phyloP scores from a whole-genome alignment of 2,329 filamentous ascomycete genomes.

The Monosporascus sp. region DNA sequence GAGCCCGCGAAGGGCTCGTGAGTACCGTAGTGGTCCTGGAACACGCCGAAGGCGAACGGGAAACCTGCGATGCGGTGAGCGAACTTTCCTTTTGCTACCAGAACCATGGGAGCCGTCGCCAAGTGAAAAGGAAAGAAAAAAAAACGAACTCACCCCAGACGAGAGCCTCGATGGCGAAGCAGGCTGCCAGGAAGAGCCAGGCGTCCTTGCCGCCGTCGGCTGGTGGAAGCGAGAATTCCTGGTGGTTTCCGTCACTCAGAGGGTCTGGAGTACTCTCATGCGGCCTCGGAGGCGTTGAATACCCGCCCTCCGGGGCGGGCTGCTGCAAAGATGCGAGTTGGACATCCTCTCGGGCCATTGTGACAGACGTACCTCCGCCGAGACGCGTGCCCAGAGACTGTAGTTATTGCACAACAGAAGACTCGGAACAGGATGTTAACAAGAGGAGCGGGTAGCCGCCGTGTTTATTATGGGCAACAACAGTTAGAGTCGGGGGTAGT shows the following conservation, averaged over 20 bases:
- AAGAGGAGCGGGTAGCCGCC: too few species aligned
- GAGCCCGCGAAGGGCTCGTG: constrained; percentile 53
- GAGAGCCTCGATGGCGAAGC: constrained; percentile 48
- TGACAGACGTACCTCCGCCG: not conserved
- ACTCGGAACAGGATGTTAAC: too few species aligned
- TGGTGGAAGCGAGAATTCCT: constrained; percentile 33
- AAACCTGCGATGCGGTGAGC: constrained; percentile 46
- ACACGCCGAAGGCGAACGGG: constrained; percentile 64
- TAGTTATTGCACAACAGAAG: too few species aligned
- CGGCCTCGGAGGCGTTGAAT: not conserved
- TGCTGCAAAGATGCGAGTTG: not conserved
- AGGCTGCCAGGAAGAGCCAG: constrained; percentile 44
- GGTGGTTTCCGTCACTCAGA: not conserved
- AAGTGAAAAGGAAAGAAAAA: too few species aligned
- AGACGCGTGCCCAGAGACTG: too few species aligned
- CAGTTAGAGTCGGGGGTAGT: too few species aligned
- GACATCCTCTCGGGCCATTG: not conserved
- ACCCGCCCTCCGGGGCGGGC: not conserved
- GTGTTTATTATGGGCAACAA: too few species aligned
- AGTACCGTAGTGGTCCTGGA: constrained; percentile 63
- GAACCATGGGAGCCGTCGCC: too few species aligned
- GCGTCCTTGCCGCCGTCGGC: constrained; percentile 46
- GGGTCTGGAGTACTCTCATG: not conserved
- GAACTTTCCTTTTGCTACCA: not conserved
- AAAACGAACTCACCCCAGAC: constrained; percentile 35